Evolutionary conservation across 1,284 basidiomycete species (phyloP), one percentile per base, ranked within the genome.

Genomic region (Trichosporon sp.): DNA sequence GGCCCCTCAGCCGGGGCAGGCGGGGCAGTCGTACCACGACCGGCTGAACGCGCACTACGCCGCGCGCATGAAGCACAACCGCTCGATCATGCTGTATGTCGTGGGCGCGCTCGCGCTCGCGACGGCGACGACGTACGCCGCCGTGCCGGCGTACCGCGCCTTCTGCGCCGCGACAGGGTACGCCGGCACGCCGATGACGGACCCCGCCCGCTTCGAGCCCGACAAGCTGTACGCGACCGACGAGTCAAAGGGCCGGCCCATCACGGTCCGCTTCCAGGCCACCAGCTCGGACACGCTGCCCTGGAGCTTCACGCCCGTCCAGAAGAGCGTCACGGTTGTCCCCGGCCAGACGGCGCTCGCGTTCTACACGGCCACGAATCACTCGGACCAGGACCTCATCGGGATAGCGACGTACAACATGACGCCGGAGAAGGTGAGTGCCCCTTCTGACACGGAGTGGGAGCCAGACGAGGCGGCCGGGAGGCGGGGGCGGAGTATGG

Each of bases 331-430:
- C 25, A 90, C 87, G 62, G 95, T 99, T 15, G 85, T 98, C 29
- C 97, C 95, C 0, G 97, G 97, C 1, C 95, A 99, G 85, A 96
- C 95, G 2, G 94, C 93, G 68, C 85, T 99, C 68, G 97, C 96
- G 12, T 99, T 99, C 81, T 99, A 98, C 83, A 95, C 88, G 67
- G 97, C 96, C 11, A 93, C 88, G 84, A 99, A 99, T 77, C 88
- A 87, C 65, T 90, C 90, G 12, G 85, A 89, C 58, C 86, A 91
- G 74, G 97, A 99, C 81, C 89, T 99, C 68, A 95, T 99, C 78
- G 97, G 97, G 0, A 99, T 99, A 82, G 96, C 96, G 23, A 99
- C 97, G 7, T 99, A 99, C 81, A 99, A 99, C 82, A 96, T 97
- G 80, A 83, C 82, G 1, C 83, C 83, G 29, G 81, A 80, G 29